Base-by-base conservation (phyloP, 345 rosid species). In the Punica granatum region DNA sequence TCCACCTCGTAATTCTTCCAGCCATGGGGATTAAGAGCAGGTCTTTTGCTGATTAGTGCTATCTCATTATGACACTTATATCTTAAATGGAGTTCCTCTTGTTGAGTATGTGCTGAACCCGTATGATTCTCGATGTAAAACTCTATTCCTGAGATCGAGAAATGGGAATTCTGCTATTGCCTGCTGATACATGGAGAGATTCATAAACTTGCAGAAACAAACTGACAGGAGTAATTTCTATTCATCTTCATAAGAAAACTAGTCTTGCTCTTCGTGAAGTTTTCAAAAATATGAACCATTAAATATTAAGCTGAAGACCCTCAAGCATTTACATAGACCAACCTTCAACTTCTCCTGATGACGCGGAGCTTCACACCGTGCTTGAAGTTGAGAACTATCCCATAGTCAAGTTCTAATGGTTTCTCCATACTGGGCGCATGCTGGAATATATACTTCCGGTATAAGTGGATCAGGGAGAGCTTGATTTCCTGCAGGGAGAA, bases 381-480 rank as follows among this genome's bases (percentile, higher is more conserved):
- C 80, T 85, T 87, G 91, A 89, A 93, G 78, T 85, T 86, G 70
- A 87, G 95, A 69, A 93, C 84, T 62, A 93, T 80, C 66, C 97
- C 96, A 23, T 71, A 93, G 42, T 86, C 86, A 64, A 90, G 81
- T 73, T 87, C 86, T 72, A 88, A 36, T 58, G 99, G 99, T 18
- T 79, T 84, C 79, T 90, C 95, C 96, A 94, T 94, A 66, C 70
- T 70, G 7, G 92, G 79, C 12, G 96, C 88, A 64, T 87, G 99
- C 63, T 86, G 82, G 74, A 90, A 89, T 39, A 79, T 60, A 41
- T 83, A 84, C 16, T 75, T 85, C 56, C 88, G 74, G 81, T 89
- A 89, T 36, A 94, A 77, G 41, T 88, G 88, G 26, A 90, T 76
- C 74, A 90, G 39, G 2, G 95, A 80, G 61, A 94, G 92, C 76